Evolutionary conservation across 805 yeast genomes (phyloP).

Genomic region (Candida hungchunana): DNA sequence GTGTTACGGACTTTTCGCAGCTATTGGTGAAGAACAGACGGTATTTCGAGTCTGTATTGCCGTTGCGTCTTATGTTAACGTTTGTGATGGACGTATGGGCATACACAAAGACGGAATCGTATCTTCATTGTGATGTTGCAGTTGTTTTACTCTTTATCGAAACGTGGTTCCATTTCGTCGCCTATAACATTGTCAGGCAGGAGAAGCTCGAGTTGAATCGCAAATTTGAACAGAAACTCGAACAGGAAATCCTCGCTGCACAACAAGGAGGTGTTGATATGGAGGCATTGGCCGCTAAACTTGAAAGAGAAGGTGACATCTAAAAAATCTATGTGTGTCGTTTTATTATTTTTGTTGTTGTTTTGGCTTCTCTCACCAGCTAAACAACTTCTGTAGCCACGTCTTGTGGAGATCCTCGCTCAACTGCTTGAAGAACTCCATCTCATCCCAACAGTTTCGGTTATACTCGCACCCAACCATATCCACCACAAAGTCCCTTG

Average conservation of each 20-base stretch:
- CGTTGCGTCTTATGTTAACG: conserved; percentile 47
- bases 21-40: conserved; percentile 37
- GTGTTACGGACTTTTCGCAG: conserved; percentile 57
- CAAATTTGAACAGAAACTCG: conserved; percentile 36
- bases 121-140: conserved; percentile 58
- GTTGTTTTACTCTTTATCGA: conserved; percentile 57
- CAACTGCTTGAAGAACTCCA: conserved; percentile 32
- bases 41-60: conserved; percentile 59
- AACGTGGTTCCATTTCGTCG: conserved; percentile 64
- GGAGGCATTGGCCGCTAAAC: conserved; percentile 12
- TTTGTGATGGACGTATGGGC: conserved; percentile 48
- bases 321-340: not conserved
- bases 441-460: conserved; percentile 38
- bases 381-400: conserved; percentile 27
- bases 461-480: conserved; percentile 36
- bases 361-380: conserved; percentile 4
- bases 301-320: conserved; percentile 15
- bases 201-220: conserved; percentile 43
- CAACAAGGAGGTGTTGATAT: conserved; percentile 17
- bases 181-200: conserved; percentile 59
- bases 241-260: conserved; percentile 16
- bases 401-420: conserved; percentile 30
- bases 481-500: conserved; percentile 36
- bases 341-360: no score
- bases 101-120: conserved; percentile 38